phyloP scores from a whole-genome alignment of 75 land plant species.

The Chamaecyparis obtusa region DNA sequence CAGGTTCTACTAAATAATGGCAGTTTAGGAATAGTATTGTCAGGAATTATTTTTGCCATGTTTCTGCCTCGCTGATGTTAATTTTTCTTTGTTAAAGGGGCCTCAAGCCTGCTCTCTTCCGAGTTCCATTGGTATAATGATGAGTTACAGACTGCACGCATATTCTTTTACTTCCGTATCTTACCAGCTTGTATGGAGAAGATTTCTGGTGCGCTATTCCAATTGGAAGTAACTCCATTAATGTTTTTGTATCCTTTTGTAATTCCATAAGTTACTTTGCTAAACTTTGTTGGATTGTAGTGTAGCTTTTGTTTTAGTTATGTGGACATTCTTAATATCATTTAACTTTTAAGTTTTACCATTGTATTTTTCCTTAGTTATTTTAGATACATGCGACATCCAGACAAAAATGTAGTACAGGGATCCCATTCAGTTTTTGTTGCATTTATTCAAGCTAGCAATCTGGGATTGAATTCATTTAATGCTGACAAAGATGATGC shows the following conservation, averaged over 20 bases:
- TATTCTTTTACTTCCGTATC: conserved; percentile 78
- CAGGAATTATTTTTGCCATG: background rate
- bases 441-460: conserved; percentile 50
- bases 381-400: conserved; percentile 79
- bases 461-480: conserved; percentile 27
- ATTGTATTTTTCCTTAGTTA: conserved; percentile 21
- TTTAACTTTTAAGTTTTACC: background rate
- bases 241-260: conserved; percentile 93
- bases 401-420: conserved; percentile 52
- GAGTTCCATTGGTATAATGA: conserved; percentile 67
- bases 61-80: background rate
- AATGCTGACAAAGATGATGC: conserved; percentile 29
- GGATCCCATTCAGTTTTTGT: conserved; percentile 82
- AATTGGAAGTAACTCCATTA: conserved; percentile 56
- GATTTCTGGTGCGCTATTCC: conserved; percentile 39
- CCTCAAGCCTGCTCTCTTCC: conserved; percentile 10
- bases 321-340: conserved; percentile 1
- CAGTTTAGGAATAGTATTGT: background rate
- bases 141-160: conserved; percentile 83
- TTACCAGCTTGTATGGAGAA: conserved; percentile 63
- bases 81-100: conserved; percentile 22
- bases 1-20: background rate
- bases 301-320: background rate
- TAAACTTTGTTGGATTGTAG: background rate
- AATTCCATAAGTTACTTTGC: background rate